phyloP scores from a whole-genome alignment of 108 stramenopile genomes.

The Cyclotella baltica region DNA sequence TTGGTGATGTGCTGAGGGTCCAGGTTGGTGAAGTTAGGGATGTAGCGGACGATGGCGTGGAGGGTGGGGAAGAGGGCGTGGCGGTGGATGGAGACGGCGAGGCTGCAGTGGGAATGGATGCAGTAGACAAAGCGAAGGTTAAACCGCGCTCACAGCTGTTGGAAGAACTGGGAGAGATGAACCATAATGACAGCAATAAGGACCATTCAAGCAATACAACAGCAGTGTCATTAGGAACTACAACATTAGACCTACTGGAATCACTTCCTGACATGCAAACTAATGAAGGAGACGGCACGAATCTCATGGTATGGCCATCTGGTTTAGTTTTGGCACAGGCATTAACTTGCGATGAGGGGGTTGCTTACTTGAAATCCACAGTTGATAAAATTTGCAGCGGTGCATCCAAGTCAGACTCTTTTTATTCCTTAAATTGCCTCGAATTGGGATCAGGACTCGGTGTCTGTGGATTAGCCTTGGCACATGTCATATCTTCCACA shows the following conservation, averaged over 20 bases:
- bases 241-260: constrained; percentile 32
- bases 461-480: constrained; percentile 68
- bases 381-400: neutral
- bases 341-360: constrained; percentile 35
- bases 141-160: constrained; percentile 4
- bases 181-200: constrained; percentile 12
- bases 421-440: constrained; percentile 38
- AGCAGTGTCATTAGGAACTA: constrained; percentile 36
- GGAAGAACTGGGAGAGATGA: constrained; percentile 32
- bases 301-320: constrained; percentile 55
- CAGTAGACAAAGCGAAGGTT: neutral
- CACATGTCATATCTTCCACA: constrained; percentile 13
- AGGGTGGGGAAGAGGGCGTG: neutral
- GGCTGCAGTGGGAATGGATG: neutral
- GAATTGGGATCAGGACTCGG: constrained; percentile 83
- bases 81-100: neutral
- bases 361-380: constrained; percentile 14
- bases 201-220: constrained; percentile 6
- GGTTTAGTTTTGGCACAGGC: constrained; percentile 47
- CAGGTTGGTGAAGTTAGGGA: constrained; percentile 47
- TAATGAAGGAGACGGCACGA: constrained; percentile 54
- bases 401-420: neutral
- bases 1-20: constrained; percentile 74
- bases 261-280: neutral
- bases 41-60: neutral